These are phyloP conservation scores for Trichoderma parareesei DNA, from an alignment of 495 filamentous ascomycete species.

Conservation along the genomic window DNA sequence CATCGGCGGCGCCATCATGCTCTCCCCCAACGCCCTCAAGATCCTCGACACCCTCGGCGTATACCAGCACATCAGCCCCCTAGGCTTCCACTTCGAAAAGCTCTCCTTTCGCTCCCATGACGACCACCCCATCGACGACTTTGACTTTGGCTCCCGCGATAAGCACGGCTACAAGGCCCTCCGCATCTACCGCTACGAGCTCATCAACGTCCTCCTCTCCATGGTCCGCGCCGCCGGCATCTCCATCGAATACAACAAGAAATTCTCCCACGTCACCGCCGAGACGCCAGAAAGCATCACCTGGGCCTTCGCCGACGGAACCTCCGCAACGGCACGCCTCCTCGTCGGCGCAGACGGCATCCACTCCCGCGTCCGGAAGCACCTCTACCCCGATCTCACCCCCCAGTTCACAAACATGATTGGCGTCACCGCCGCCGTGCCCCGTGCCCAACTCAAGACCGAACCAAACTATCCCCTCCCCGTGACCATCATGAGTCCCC, in stretches of 20 bases:
- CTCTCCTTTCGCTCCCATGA: constrained; percentile 33
- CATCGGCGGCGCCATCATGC: constrained; percentile 43
- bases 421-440: constrained; percentile 23
- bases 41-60: constrained; percentile 39
- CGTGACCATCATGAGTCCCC: constrained; percentile 31
- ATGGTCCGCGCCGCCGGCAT: constrained; percentile 29
- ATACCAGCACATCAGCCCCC: constrained; percentile 29
- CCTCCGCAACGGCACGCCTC: constrained; percentile 21
- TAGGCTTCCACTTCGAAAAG: constrained; percentile 27
- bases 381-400: constrained; percentile 15
- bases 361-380: constrained; percentile 35
- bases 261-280: constrained; percentile 29
- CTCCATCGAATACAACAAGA: constrained; percentile 32
- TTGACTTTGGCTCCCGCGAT: constrained; percentile 34
- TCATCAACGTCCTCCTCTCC: constrained; percentile 31
- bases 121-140: constrained; percentile 31
- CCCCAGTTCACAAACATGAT: constrained; percentile 17
- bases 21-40: constrained; percentile 43
- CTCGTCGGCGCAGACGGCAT: constrained; percentile 45
- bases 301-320: constrained; percentile 36
- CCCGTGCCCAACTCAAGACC: constrained; percentile 16
- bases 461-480: constrained; percentile 30
- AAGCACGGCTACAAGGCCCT: constrained; percentile 38
- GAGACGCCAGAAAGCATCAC: constrained; percentile 28
- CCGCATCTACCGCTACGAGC: constrained; percentile 39